phyloP scores from a whole-genome alignment of 306 rosid species.

The Sicyos edulis region DNA sequence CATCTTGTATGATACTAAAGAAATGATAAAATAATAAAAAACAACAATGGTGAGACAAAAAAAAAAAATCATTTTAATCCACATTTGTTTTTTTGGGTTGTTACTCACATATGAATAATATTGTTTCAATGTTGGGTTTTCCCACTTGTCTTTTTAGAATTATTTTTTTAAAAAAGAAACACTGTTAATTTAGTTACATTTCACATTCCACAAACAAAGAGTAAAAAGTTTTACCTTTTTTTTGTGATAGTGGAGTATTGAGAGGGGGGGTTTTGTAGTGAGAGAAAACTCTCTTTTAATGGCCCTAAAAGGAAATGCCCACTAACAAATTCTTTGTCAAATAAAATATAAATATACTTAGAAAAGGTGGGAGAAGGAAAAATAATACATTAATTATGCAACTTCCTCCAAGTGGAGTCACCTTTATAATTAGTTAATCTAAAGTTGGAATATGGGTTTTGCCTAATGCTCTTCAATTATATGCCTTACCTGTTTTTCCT shows the following conservation, averaged over 20 bases:
- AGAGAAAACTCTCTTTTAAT: conserved; percentile 23
- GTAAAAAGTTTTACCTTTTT: conserved; percentile 13
- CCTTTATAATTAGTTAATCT: conserved; percentile 51
- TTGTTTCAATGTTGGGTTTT: neutral
- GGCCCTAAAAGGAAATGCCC: conserved; percentile 81
- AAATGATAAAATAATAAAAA: no score
- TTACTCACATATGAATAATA: neutral
- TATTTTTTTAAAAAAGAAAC: neutral
- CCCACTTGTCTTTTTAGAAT: neutral
- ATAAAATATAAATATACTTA: conserved; percentile 37
- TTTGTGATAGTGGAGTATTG: conserved; percentile 7
- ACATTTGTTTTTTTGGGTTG: no score
- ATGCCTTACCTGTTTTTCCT: conserved; percentile 21
- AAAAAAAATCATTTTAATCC: no score
- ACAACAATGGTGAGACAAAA: no score
- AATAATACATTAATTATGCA: conserved; percentile 37
- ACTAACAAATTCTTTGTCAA: conserved; percentile 60
- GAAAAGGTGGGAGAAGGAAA: neutral
- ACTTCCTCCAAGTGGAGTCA: conserved; percentile 74
- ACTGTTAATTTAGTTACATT: neutral
- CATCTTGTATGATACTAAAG: no score
- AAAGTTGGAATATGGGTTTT: conserved; percentile 48
- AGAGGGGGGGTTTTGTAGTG: conserved; percentile 13
- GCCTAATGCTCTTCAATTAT: conserved; percentile 42
- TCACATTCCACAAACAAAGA: neutral